Evolutionary conservation across 2,329 filamentous ascomycete species (phyloP), one percentile per base, ranked within the genome.

Genomic region (Pseudocercospora fuligena): DNA sequence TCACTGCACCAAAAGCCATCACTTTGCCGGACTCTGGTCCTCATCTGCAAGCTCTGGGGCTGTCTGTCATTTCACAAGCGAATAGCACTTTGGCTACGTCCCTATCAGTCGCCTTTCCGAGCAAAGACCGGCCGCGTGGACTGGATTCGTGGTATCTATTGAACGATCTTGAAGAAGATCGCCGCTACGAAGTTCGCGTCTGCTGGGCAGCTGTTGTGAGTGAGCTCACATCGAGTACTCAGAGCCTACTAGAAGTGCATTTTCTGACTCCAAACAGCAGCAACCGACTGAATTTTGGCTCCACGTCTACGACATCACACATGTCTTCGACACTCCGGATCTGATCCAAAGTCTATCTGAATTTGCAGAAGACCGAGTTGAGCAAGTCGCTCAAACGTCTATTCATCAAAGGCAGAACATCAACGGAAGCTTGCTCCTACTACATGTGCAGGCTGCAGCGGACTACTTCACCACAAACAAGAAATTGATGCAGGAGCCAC

Each of bases 121-220:
- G 81, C 6, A 73, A 81, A 7, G 76, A 81, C 1, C 76, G 80
- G 31, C 84, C 84, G 9, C 77, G 82, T 12, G 92, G 92, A 7
- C 80, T 83, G 11, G 83, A 89, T 60, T 90, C 91, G 29, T 98
- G 95, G 95, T 87, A 93, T 72, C 81, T 94, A 7, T 86, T 99
- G 5, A 86, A 91, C 64, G 82, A 85, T 36, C 83, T 99, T 63
- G 84, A 80, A n/a, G 85, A 88, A 40, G 87, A 88, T 11, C 90
- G 90, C 75, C 87, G 93, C 71, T 97, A 98, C 83, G 95, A 99
- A 82, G 86, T 97, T 58, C 89, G 95, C 63, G 85, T 97, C 66
- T 98, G 94, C 81, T 99, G 94, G 94, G 86, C 93, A 67, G 95
- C 95, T 47, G 95, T 90, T 67, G 94, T 97, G 85, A 80, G 91